A percentile compares a stretch with the other conserved stretches of the same genome.
Evolutionary conservation across 2,329 filamentous ascomycete genomes (phyloP).

Genomic region (Amauroascus niger): DNA sequence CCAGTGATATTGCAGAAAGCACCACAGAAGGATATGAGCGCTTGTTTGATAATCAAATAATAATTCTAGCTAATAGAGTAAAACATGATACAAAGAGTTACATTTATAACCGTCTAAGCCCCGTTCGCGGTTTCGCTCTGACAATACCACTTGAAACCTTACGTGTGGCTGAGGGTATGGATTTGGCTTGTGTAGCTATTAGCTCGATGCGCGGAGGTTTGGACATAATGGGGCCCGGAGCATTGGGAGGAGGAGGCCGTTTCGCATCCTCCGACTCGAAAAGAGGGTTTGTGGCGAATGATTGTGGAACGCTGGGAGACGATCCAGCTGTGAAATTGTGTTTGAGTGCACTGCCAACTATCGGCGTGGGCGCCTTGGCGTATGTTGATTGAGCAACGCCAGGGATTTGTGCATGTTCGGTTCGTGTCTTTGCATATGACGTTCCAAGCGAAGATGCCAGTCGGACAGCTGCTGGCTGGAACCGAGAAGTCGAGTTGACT

Average conservation of each 20-base stretch:
- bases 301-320: neutral
- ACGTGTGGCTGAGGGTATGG: neutral
- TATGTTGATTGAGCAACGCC: neutral
- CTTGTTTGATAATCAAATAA: neutral
- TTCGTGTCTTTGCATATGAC: neutral
- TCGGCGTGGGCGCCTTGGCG: neutral
- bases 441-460: neutral
- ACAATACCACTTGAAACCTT: neutral
- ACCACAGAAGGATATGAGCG: too few relatives aligned
- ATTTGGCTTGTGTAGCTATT: neutral
- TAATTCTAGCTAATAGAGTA: too few relatives aligned
- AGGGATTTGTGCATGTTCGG: neutral
- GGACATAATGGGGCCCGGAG: neutral
- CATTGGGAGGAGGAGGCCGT: neutral
- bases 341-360: too few relatives aligned
- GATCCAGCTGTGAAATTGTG: neutral
- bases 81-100: neutral
- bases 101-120: constrained; percentile 9
- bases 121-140: constrained; percentile 10
- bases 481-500: neutral
- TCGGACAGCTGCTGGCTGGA: neutral
- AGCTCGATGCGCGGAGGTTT: neutral
- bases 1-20: too few relatives aligned
- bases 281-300: neutral
- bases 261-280: neutral